Base-by-base conservation (phyloP, 2,329 filamentous ascomycete genomes). In the Ceratocystis cacaofunesta region DNA sequence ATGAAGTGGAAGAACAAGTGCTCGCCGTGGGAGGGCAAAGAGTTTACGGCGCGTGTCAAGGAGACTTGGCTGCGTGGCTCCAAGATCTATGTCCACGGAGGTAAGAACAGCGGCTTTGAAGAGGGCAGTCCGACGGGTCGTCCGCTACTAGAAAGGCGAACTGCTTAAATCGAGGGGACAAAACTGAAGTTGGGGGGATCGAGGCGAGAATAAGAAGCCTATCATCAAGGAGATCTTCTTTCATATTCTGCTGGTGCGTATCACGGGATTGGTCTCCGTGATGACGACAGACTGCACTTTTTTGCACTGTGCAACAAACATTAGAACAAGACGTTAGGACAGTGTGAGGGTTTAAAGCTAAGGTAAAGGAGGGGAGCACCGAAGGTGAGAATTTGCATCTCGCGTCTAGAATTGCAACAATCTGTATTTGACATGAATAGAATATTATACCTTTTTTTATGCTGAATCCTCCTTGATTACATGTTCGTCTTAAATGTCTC, bases 1-100 rank as follows among this genome's bases (percentile, higher is more conserved):
- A 95, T 99, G 91, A 82, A 94, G 70, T 99, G 95, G 82, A 86
- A 90, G 75, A 96, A 96, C 75, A 90, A 90, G 72, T 92, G 90
- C 78, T 91, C 87, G 66, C 91, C 92, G 0, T 96, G 95, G 80
- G 88, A 96, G 74, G 89, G 89, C 22, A 88, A 87, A 74, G 80
- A 78, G 41, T 86, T 96, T 71, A 82, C 80, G 60, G 92, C 92
- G 0, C 83, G 90, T 67, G 91, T 96, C 10, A 79, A 77, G 67
- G 89, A 95, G 80, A 96, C 92, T 6, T 96, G 90, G 88, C 72
- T 96, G 68, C 80, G 91, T 5, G 92, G 92, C 0, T 78, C 77
- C 69, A 85, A 82, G 73, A 81, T 96, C n/a, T 95, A 88, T 74
- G 81, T 83, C 68, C 78, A 88, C 41, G 85, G 83, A n/a, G 82